Percentiles rank a stretch among this genome's conserved stretches.
Conservation (phyloP, 345 rosid species). For the Aurinia saxatilis region DNA sequence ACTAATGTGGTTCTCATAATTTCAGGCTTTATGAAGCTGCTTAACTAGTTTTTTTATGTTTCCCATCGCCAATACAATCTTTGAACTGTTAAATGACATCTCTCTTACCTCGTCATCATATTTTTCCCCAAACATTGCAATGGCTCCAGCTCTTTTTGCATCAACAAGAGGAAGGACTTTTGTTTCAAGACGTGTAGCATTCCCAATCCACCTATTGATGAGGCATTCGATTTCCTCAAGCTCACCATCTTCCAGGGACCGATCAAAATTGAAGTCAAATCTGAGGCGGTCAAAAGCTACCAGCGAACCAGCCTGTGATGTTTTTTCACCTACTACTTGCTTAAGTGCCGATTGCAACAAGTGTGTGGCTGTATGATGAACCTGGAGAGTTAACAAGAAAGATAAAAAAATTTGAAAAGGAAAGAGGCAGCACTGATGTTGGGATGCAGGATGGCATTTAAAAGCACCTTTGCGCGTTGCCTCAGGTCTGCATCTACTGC, state of each 20-base stretch:
- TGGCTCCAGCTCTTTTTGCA: constrained; percentile 87
- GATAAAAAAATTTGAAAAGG: not conserved
- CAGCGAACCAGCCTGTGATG: constrained; percentile 96
- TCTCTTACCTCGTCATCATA: constrained; percentile 72
- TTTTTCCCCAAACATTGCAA: constrained; percentile 98
- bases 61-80: not conserved
- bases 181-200: constrained; percentile 63
- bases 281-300: constrained; percentile 97
- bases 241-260: constrained; percentile 59
- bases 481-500: constrained; percentile 64
- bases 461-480: constrained; percentile 73
- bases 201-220: constrained; percentile 83
- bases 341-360: constrained; percentile 90
- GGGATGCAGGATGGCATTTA: constrained; percentile 10
- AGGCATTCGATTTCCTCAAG: constrained; percentile 65
- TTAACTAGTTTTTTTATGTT: not conserved
- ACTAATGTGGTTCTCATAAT: not conserved
- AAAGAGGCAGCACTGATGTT: not conserved
- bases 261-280: constrained; percentile 85
- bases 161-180: constrained; percentile 73
- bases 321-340: constrained; percentile 74
- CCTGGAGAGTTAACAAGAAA: constrained; percentile 37
- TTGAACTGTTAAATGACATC: not conserved
- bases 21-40: not conserved
- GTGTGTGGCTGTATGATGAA: constrained; percentile 98